These are phyloP conservation scores for Herpetomonas tarakana DNA, from an alignment of 208 protist genomes.

Conservation along the genomic window DNA sequence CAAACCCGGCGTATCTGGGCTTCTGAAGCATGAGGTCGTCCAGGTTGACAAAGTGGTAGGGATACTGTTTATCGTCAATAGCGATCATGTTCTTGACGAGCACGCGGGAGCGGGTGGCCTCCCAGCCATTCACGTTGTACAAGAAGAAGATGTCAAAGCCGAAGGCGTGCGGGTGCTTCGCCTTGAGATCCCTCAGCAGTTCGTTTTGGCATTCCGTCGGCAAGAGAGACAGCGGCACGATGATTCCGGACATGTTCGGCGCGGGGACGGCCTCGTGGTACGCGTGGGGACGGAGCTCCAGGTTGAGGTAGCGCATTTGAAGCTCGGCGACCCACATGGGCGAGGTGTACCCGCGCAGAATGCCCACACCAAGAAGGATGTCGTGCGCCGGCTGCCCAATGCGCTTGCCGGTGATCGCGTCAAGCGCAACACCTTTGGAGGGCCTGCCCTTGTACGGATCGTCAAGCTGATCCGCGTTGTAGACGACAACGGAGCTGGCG, in stretches of 20 bases:
- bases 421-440: conserved; percentile 71
- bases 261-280: conserved; percentile 46
- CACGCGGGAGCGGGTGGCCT: conserved; percentile 72
- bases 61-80: conserved; percentile 65
- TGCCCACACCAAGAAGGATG: conserved; percentile 77
- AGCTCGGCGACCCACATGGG: conserved; percentile 83
- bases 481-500: conserved; percentile 75
- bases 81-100: conserved; percentile 84
- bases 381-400: conserved; percentile 86
- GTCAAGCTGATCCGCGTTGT: conserved; percentile 82
- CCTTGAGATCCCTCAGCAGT: conserved; percentile 57
- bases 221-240: conserved; percentile 66
- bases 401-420: conserved; percentile 84
- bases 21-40: conserved; percentile 61
- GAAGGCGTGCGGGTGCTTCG: conserved; percentile 56
- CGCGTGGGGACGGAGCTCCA: conserved; percentile 40
- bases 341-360: conserved; percentile 84
- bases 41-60: conserved; percentile 88
- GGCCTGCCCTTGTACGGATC: conserved; percentile 88
- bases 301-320: conserved; percentile 82
- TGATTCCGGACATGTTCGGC: conserved; percentile 80
- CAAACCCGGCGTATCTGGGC: conserved; percentile 32
- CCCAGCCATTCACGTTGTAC: conserved; percentile 85
- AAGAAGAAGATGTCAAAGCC: conserved; percentile 75
- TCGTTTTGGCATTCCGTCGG: conserved; percentile 29